phyloP scores from a whole-genome alignment of 176 grass and related monocot species.

The Hyparrhenia diplandra region DNA sequence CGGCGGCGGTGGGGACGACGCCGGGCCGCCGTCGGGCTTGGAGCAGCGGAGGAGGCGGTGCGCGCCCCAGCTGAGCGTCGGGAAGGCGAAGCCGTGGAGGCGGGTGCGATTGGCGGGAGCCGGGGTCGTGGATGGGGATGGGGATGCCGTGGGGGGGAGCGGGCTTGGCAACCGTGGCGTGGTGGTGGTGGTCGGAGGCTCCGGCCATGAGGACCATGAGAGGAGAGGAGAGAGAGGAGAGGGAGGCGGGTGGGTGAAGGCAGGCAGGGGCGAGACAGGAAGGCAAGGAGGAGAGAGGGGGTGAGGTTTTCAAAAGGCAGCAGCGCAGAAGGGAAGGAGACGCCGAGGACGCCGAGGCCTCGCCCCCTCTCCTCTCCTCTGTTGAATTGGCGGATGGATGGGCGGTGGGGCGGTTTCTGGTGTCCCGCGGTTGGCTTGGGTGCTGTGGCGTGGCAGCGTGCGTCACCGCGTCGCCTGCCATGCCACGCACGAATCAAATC shows the following conservation, averaged over 20 bases:
- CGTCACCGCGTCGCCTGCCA: neutral
- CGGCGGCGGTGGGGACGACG: neutral
- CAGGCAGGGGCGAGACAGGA: neutral
- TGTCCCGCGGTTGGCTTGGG: too few species aligned
- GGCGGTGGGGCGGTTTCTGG: too few species aligned
- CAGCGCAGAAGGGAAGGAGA: neutral
- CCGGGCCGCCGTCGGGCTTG: neutral
- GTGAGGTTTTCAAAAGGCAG: conserved; percentile 22
- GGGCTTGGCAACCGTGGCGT: neutral
- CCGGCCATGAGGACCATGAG: conserved; percentile 40
- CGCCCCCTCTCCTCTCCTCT: neutral
- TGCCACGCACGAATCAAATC: neutral
- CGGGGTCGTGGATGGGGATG: neutral
- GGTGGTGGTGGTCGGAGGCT: neutral
- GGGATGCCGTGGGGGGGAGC: neutral
- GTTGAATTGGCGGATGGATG: neutral
- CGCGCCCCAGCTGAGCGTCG: conserved; percentile 30
- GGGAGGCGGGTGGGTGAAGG: neutral
- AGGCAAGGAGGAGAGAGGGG: neutral
- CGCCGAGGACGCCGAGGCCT: neutral
- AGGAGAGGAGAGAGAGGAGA: neutral
- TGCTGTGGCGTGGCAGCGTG: neutral
- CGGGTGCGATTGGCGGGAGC: neutral
- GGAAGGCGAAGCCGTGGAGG: conserved; percentile 35
- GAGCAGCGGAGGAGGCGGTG: conserved; percentile 42